Evolutionary conservation across 1,284 basidiomycete species (phyloP).

Genomic region (Marasmius oreades): DNA sequence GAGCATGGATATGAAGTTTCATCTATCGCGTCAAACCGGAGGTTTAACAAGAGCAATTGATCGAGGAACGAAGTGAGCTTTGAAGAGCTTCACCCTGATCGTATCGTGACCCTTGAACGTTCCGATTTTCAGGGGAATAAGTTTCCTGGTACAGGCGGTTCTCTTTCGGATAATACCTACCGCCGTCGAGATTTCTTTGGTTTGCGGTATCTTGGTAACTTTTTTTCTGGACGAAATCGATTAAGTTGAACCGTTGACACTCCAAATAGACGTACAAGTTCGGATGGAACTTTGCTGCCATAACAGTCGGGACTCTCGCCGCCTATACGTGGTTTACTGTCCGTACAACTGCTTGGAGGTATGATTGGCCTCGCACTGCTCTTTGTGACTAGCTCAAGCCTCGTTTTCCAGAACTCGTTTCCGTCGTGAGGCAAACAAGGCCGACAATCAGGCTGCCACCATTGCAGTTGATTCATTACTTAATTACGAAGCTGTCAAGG

Average conservation of each 20-base stretch:
- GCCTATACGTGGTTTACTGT: constrained; percentile 98
- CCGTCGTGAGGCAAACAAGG: constrained; percentile 92
- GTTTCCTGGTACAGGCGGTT: constrained; percentile 91
- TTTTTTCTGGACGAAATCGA: constrained; percentile 21
- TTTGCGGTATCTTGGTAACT: constrained; percentile 89
- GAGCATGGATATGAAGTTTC: constrained; percentile 89
- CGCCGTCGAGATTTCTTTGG: constrained; percentile 93
- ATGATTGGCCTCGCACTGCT: constrained; percentile 17
- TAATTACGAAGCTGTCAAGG: constrained; percentile 99
- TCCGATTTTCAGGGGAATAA: constrained; percentile 73
- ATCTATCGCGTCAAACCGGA: constrained; percentile 91
- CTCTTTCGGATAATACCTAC: constrained; percentile 96
- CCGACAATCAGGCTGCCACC: constrained; percentile 95
- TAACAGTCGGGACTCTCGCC: constrained; percentile 83
- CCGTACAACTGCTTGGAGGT: constrained; percentile 94
- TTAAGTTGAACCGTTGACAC: constrained; percentile 7
- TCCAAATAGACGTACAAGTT: constrained; percentile 85
- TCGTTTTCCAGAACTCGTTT: constrained; percentile 74
- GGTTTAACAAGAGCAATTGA: constrained; percentile 96
- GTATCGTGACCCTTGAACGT: constrained; percentile 4
- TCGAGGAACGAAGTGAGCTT: constrained; percentile 86
- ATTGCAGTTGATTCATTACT: constrained; percentile 93
- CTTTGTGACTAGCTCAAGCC: not conserved
- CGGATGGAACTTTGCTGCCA: constrained; percentile 93
- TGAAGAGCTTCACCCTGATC: not conserved